Conservation (phyloP, 805 yeast genomes). For the Kodamaea neixiangensis region DNA sequence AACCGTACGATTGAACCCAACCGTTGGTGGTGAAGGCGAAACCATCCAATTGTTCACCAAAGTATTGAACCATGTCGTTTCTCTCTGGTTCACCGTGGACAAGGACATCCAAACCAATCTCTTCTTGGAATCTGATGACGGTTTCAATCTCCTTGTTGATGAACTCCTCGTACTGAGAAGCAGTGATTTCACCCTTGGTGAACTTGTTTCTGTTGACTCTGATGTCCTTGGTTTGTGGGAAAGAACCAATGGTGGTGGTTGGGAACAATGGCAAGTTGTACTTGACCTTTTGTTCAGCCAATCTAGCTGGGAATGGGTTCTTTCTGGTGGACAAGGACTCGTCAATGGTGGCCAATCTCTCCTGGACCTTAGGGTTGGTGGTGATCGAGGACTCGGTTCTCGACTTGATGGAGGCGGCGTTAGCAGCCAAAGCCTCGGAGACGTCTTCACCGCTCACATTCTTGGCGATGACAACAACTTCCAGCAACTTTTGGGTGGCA, state of each 20-base stretch:
- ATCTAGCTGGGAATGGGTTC: slow-evolving; percentile 83
- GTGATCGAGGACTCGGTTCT: slow-evolving; percentile 87
- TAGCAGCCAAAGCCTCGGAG: slow-evolving; percentile 73
- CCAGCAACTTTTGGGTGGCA: slow-evolving; percentile 93
- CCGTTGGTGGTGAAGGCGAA: slow-evolving; percentile 98
- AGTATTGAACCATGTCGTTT: slow-evolving; percentile 99
- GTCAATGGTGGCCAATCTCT: slow-evolving; percentile 78
- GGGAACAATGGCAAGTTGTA: slow-evolving; percentile 98
- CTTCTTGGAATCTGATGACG: slow-evolving; percentile 99
- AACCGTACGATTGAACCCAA: slow-evolving; percentile 99
- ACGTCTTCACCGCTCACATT: slow-evolving; percentile 83
- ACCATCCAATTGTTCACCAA: slow-evolving; percentile 98
- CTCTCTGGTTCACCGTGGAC: slow-evolving; percentile 99
- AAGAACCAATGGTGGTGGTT: slow-evolving; percentile 99
- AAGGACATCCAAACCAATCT: slow-evolving; percentile 94
- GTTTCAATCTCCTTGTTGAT: slow-evolving; percentile 94
- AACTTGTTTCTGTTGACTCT: slow-evolving; percentile 98
- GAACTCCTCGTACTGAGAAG: slow-evolving; percentile 94
- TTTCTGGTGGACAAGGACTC: slow-evolving; percentile 80
- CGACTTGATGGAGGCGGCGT: slow-evolving; percentile 81
- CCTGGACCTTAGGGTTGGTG: slow-evolving; percentile 86
- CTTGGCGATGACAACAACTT: slow-evolving; percentile 90
- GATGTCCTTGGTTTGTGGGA: slow-evolving; percentile 99
- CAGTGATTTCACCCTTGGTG: slow-evolving; percentile 93
- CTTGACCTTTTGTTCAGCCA: slow-evolving; percentile 79